Evolutionary conservation across 176 grass and related monocot species (phyloP), one percentile per base, ranked within the genome.

Genomic region (Ensete glaucum): DNA sequence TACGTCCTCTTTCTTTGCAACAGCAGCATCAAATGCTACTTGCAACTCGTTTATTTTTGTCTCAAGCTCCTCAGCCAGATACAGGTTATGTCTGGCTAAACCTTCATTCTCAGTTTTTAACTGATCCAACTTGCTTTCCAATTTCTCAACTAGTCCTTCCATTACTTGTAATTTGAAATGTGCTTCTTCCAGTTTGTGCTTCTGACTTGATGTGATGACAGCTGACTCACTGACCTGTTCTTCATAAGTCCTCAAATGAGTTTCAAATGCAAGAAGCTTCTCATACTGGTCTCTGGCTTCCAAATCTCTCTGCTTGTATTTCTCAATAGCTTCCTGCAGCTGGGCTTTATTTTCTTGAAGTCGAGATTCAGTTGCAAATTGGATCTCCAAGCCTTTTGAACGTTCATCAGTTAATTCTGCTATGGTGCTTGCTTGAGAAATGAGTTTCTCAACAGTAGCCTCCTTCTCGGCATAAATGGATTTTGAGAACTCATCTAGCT

Each of bases 1-100:
- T 4, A 24, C 62, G 1, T 56, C 78, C 72, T 88, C 87, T 72
- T 90, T 93, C 79, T 97, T 85, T 77, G 65, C 71, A 81, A 87
- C 49, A 56, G 79, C 77, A 1, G 70, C 83, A 85, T 78, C 54
- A 71, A 86, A 74, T 62, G 83, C 64, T 65, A 81, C 24, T 72
- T 97, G 80, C 50, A 97, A 86, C 60, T 93, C 85, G 52, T 89
- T 82, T 62, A 97, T 73, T 69, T 93, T 93, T 79, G 76, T 83
- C 55, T 91, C 79, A 57, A 98, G 66, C n/a, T 93, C 88, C 76
- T 80, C 72, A 75, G 74, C 85, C 76, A 98, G 76, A 80, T 57
- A 87, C 79, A 50, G 79, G 74, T 89, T 98, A 80, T 55, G 58
- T 67, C 49, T 52, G 73, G 79, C 53, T 69, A 98, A 86, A 82